phyloP scores from a whole-genome alignment of 139 green algal genomes.

The Coccomyxa sp. region DNA sequence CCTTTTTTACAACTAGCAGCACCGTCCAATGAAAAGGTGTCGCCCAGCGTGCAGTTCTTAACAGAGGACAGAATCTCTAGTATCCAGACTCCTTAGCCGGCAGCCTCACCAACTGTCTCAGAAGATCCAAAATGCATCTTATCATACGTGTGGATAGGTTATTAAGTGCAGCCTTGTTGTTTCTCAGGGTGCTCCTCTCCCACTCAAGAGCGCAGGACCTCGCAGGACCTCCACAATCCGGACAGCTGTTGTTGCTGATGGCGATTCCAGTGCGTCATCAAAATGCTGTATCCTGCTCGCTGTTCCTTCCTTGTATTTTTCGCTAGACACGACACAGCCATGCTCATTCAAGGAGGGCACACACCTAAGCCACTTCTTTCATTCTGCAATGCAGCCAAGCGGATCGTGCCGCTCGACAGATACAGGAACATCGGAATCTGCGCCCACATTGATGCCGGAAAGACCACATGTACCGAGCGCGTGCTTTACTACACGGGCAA shows the following conservation, averaged over 20 bases:
- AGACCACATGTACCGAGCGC: slow-evolving; percentile 98
- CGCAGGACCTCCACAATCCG: background rate
- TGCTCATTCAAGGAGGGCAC: too few relatives aligned
- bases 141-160: too few relatives aligned
- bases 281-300: background rate
- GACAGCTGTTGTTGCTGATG: background rate
- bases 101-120: too few relatives aligned
- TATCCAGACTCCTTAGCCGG: too few relatives aligned
- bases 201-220: background rate
- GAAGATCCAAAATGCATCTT: too few relatives aligned
- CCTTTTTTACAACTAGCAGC: too few relatives aligned
- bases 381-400: slow-evolving; percentile 1
- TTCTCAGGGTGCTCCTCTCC: background rate
- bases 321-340: background rate
- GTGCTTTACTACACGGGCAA: slow-evolving; percentile 98
- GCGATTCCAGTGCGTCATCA: background rate
- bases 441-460: slow-evolving; percentile 95
- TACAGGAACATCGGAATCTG: slow-evolving; percentile 99
- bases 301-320: background rate
- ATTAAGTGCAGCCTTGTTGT: background rate
- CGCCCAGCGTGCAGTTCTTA: too few relatives aligned
- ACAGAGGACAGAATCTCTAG: too few relatives aligned
- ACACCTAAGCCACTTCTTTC: background rate
- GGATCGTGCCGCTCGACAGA: slow-evolving; percentile 60
- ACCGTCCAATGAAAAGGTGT: too few relatives aligned